Evolutionary conservation across 2,329 filamentous ascomycete species (phyloP).

Genomic region (Aquanectria penicillioides): DNA sequence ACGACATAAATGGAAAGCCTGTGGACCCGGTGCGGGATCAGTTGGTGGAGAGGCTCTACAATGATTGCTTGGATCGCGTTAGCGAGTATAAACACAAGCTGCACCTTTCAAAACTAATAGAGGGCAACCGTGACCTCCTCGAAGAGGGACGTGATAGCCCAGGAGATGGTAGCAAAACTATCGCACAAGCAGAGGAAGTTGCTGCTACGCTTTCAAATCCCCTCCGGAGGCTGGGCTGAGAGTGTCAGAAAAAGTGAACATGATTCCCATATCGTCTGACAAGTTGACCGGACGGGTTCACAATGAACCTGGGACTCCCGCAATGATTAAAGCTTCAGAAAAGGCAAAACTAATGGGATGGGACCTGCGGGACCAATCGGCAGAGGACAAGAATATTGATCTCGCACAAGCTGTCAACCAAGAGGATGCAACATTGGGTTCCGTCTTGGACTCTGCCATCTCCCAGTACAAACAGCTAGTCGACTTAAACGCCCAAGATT

Average conservation of each 20-base stretch:
- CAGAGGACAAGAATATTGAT: slow-evolving; percentile 74
- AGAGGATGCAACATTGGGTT: slow-evolving; percentile 80
- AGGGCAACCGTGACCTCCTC: slow-evolving; percentile 85
- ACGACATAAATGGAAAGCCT: slow-evolving; percentile 81
- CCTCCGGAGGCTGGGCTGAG: slow-evolving; percentile 64
- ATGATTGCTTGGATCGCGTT: slow-evolving; percentile 91
- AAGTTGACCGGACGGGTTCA: slow-evolving; percentile 78
- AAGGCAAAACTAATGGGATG: slow-evolving; percentile 87
- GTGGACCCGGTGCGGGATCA: slow-evolving; percentile 83
- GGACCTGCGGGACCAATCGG: slow-evolving; percentile 72
- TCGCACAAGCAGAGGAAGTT: slow-evolving; percentile 77
- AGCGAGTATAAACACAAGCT: slow-evolving; percentile 89
- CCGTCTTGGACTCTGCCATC: slow-evolving; percentile 93
- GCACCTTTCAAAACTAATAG: slow-evolving; percentile 74
- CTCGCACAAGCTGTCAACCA: slow-evolving; percentile 72
- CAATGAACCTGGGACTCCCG: slow-evolving; percentile 74
- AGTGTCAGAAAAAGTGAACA: slow-evolving; percentile 62
- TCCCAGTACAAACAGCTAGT: slow-evolving; percentile 86
- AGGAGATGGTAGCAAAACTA: slow-evolving; percentile 75
- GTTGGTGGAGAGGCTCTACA: slow-evolving; percentile 90
- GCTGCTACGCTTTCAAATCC: slow-evolving; percentile 67
- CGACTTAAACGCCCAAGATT: slow-evolving; percentile 84
- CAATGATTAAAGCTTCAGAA: slow-evolving; percentile 77
- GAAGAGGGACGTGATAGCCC: slow-evolving; percentile 83
- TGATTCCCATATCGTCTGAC: slow-evolving; percentile 73